phyloP scores from a whole-genome alignment of 345 rosid species.

The Diplotaxis tenuifolia region DNA sequence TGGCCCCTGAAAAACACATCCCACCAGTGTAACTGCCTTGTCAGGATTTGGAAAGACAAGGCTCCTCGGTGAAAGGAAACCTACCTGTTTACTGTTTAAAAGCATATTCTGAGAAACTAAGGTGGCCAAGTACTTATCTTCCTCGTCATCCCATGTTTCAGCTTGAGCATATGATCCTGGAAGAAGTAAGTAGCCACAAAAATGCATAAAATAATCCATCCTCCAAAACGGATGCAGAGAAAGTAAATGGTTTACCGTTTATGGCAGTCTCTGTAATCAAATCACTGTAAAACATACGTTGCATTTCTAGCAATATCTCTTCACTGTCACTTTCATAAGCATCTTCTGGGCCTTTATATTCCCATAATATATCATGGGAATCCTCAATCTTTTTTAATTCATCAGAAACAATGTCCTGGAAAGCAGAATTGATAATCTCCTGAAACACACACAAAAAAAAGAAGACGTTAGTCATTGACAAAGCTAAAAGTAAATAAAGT shows the following conservation, averaged over 20 bases:
- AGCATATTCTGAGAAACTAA: conserved; percentile 75
- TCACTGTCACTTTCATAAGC: conserved; percentile 74
- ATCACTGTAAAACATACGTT: conserved; percentile 81
- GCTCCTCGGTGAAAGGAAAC: neutral
- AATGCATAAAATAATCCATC: neutral
- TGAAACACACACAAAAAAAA: conserved; percentile 42
- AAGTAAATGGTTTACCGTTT: conserved; percentile 37
- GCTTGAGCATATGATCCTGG: conserved; percentile 19
- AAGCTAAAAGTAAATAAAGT: neutral
- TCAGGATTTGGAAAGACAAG: conserved; percentile 1
- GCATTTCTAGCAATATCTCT: conserved; percentile 85
- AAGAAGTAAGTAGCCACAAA: neutral
- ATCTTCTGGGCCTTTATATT: conserved; percentile 67
- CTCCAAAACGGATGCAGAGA: neutral
- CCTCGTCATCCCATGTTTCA: conserved; percentile 75
- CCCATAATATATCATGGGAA: conserved; percentile 72
- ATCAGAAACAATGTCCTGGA: conserved; percentile 65
- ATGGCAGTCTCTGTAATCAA: conserved; percentile 38
- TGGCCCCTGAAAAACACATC: conserved; percentile 33
- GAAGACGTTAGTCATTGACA: neutral
- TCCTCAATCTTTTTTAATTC: conserved; percentile 61
- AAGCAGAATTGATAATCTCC: conserved; percentile 61
- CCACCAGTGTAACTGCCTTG: conserved; percentile 2
- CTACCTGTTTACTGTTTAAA: conserved; percentile 61
- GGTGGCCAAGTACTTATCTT: conserved; percentile 82